phyloP scores from a whole-genome alignment of 2,329 filamentous ascomycete species.

The Blastomyces emzantsi region DNA sequence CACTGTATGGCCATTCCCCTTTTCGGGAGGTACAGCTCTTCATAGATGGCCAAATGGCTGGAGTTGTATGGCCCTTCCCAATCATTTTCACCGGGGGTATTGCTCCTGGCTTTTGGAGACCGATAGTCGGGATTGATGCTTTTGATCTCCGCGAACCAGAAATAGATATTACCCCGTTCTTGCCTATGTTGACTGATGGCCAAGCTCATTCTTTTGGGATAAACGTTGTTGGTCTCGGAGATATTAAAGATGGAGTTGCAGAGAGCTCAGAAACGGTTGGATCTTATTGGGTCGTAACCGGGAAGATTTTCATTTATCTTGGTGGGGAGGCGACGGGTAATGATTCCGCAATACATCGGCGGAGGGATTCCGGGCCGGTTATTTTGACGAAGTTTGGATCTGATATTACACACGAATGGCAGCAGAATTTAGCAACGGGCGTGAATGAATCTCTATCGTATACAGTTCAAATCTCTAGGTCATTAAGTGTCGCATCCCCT shows the following conservation, averaged over 20 bases:
- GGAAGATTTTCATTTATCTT: conserved; percentile 73
- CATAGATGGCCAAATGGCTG: conserved; percentile 64
- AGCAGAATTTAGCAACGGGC: conserved; percentile 37
- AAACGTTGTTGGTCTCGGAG: conserved; percentile 54
- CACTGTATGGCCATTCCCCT: conserved; percentile 58
- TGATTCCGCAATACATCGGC: conserved; percentile 21
- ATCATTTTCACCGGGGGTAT: conserved; percentile 76
- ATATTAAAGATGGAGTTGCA: conserved; percentile 42
- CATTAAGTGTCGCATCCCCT: conserved; percentile 45
- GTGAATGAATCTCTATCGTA: conserved; percentile 54
- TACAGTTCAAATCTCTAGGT: conserved; percentile 47
- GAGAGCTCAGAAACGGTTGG: conserved; percentile 48
- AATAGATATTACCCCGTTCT: conserved; percentile 71
- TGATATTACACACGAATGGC: background rate
- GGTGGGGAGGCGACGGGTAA: conserved; percentile 34
- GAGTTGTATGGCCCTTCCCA: conserved; percentile 72
- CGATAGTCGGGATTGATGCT: conserved; percentile 67
- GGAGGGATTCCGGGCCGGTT: background rate
- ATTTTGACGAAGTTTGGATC: conserved; percentile 19
- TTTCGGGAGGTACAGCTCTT: conserved; percentile 70
- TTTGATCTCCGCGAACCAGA: conserved; percentile 73
- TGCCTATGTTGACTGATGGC: conserved; percentile 60
- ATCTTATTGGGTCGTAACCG: conserved; percentile 66
- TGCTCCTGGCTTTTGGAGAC: conserved; percentile 66
- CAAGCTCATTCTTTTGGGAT: conserved; percentile 58